A percentile compares a stretch with the other conserved stretches of the same genome.
Conservation (phyloP, 2,329 filamentous ascomycete genomes). For the Penicillium sp. region DNA sequence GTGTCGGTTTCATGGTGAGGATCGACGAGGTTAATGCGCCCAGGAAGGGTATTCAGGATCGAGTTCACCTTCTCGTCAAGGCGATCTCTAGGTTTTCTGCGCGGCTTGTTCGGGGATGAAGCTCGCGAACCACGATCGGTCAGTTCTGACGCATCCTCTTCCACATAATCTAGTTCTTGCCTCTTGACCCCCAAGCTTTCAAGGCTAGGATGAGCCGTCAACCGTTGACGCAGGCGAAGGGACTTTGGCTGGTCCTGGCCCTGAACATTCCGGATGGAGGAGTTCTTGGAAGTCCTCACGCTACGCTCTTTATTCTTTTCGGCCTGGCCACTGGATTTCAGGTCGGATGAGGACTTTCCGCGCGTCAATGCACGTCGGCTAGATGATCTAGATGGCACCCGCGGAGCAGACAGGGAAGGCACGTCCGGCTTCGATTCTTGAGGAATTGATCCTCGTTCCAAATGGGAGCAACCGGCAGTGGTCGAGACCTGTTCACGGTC, state of each 20-base stretch:
- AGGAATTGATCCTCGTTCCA: conserved; percentile 24
- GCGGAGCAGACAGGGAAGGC: conserved; percentile 10
- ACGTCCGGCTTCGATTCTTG: not conserved
- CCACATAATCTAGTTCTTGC: conserved; percentile 28
- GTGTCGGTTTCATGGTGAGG: conserved; percentile 43
- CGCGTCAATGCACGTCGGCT: conserved; percentile 17
- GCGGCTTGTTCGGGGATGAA: conserved; percentile 48
- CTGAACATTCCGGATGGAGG: conserved; percentile 21
- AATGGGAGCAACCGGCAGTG: conserved; percentile 8
- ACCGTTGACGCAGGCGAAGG: conserved; percentile 30
- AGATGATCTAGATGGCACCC: conserved; percentile 8
- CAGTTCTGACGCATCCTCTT: conserved; percentile 22
- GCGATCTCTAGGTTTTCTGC: conserved; percentile 62
- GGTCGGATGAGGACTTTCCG: conserved; percentile 23
- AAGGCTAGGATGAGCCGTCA: conserved; percentile 37
- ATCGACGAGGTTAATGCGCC: conserved; percentile 73
- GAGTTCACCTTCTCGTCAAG: conserved; percentile 80
- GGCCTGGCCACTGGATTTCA: conserved; percentile 17
- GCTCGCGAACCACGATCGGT: conserved; percentile 28
- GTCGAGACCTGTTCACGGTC: conserved; percentile 21
- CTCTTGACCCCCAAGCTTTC: conserved; percentile 37
- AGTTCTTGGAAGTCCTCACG: conserved; percentile 20
- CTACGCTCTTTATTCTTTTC: conserved; percentile 25
- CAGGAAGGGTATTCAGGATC: conserved; percentile 76
- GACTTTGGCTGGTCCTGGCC: conserved; percentile 29